Evolutionary conservation across 2,329 filamentous ascomycete species (phyloP), one percentile per base, ranked within the genome.

Genomic region (Fusarium sp.): DNA sequence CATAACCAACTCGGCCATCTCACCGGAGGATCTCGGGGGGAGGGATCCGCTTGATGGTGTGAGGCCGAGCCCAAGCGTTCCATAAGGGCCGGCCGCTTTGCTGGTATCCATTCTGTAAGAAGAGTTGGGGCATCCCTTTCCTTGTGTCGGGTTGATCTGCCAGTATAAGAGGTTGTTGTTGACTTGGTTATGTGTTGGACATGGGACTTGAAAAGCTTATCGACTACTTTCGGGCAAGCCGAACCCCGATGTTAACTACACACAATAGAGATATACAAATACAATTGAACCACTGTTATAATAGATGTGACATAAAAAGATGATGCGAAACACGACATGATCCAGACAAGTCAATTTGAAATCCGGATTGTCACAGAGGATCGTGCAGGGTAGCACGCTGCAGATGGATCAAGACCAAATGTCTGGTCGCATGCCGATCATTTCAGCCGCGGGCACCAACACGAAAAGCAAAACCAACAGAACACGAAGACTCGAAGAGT

Each of bases 1-100:
- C 67, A 69, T 69, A 69, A 69, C 67, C 67, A 69, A 69, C 67
- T 69, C 67, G 67, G 67, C 67, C 67, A 69, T 69, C 65, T 69
- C 62, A 68, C 67, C 67, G 27, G 40, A 53, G 27, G 46, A 29
- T 58, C 33, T 51, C n/a, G 49, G 33, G 20, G 49, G 38, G 20
- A 8, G 9, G 53, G 66, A 67, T 42, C 66, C 66, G 61, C 66
- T 67, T 64, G 60, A 58, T 65, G 58, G 8, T 14, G 4, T 7
- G 29, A 13, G 6, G 8, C 2, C n/a, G 55, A 62, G 51, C 29
- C n/a, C 40, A 63, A 54, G 38, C 31, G 25, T 18, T 20, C 20
- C 57, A 65, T 67, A 64, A 60, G 38, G 36, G 34, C 53, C n/a
- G 13, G 7, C 40, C 5, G 6, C 4, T 23, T 13, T 14, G 11